A percentile compares a stretch with the other conserved stretches of the same genome.
Conservation (phyloP, 73 alveolate genomes). For the Paramecium tetraurelia region DNA sequence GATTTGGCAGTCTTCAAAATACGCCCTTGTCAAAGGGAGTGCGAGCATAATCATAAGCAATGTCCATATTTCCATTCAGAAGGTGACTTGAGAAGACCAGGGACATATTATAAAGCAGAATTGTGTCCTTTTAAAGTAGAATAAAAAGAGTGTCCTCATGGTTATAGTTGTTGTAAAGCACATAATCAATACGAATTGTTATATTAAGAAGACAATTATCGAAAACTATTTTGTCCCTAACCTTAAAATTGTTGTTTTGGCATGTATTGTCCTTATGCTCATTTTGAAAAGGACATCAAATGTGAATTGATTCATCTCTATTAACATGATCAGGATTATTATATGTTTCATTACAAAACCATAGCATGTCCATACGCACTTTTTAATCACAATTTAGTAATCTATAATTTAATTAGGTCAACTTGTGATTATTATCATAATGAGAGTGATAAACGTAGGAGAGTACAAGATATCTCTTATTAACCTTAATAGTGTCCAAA, state of each 20-base stretch:
- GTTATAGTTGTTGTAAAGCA: slow-evolving; percentile 74
- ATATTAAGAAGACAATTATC: slow-evolving; percentile 78
- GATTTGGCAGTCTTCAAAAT: slow-evolving; percentile 75
- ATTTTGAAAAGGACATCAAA: slow-evolving; percentile 76
- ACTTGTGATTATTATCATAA: slow-evolving; percentile 94
- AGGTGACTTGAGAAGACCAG: slow-evolving; percentile 71
- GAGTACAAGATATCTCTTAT: slow-evolving; percentile 72
- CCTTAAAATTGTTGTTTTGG: slow-evolving; percentile 84
- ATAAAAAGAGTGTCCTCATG: slow-evolving; percentile 70
- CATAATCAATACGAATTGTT: slow-evolving; percentile 86
- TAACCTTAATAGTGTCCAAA: slow-evolving; percentile 65
- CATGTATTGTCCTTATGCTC: slow-evolving; percentile 86
- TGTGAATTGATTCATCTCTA: slow-evolving; percentile 75
- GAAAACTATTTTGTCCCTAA: slow-evolving; percentile 78
- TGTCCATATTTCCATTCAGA: slow-evolving; percentile 73
- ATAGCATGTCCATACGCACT: slow-evolving; percentile 92
- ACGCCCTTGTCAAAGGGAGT: slow-evolving; percentile 66
- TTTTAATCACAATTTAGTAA: slow-evolving; percentile 86
- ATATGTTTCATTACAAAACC: slow-evolving; percentile 88
- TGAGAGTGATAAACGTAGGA: slow-evolving; percentile 92
- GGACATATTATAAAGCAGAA: slow-evolving; percentile 66
- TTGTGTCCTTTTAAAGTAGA: slow-evolving; percentile 70
- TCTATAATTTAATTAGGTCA: not conserved
- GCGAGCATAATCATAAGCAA: slow-evolving; percentile 75
- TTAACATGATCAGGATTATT: slow-evolving; percentile 73